These are phyloP conservation scores for Sphaerulina populicola DNA, from an alignment of 2,329 filamentous ascomycete genomes.

Conservation along the genomic window DNA sequence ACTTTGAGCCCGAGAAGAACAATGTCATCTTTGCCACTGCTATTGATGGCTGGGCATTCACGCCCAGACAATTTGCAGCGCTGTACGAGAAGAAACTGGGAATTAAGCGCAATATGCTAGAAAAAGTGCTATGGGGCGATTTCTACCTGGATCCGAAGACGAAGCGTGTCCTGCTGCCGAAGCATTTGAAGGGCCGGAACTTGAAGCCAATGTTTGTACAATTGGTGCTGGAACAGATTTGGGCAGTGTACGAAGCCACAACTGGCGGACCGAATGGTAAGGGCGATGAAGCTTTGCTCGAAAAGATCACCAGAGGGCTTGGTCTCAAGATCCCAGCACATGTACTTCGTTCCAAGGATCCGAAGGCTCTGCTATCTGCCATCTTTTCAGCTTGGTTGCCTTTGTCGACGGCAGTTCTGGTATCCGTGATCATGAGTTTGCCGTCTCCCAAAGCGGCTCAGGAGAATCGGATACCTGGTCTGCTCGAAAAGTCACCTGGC, in stretches of 20 bases:
- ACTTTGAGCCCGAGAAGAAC: constrained; percentile 96
- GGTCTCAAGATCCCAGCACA: constrained; percentile 78
- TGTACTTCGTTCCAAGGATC: constrained; percentile 72
- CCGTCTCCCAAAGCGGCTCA: constrained; percentile 78
- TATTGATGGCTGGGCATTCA: constrained; percentile 98
- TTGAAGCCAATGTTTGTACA: constrained; percentile 98
- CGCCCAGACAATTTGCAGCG: constrained; percentile 82
- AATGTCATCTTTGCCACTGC: constrained; percentile 99
- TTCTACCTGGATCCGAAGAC: constrained; percentile 96
- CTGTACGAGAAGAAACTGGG: constrained; percentile 81
- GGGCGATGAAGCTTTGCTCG: constrained; percentile 71
- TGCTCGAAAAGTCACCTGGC: constrained; percentile 74
- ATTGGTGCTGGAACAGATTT: constrained; percentile 87
- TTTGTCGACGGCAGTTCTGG: constrained; percentile 80
- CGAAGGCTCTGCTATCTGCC: constrained; percentile 71
- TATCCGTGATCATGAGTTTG: constrained; percentile 87
- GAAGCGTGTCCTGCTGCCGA: constrained; percentile 80
- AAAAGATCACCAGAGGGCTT: constrained; percentile 92
- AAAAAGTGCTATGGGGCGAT: constrained; percentile 94
- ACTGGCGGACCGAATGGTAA: constrained; percentile 72
- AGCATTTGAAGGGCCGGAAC: constrained; percentile 84
- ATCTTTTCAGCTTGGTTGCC: constrained; percentile 88
- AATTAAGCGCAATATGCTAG: constrained; percentile 77
- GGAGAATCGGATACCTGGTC: constrained; percentile 64
- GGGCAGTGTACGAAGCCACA: constrained; percentile 90